Evolutionary conservation across 2,329 filamentous ascomycete genomes (phyloP).

Genomic region (Pseudogymnoascus verrucosus): DNA sequence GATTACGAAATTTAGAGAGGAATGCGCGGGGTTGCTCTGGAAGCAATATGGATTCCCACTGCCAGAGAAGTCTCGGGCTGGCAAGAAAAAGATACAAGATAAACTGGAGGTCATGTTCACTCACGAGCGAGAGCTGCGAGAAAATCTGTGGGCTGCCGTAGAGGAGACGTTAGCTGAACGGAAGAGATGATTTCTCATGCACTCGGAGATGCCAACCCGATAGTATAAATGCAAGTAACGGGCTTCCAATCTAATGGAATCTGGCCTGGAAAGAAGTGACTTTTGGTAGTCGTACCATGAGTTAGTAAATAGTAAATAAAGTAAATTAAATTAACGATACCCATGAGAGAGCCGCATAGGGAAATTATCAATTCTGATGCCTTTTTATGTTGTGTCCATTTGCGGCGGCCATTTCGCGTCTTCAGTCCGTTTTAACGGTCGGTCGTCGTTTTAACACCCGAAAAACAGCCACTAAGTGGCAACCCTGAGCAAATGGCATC

Average conservation of each 20-base stretch:
- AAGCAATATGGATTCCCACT: constrained; percentile 31
- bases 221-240: neutral
- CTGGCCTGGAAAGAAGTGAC: neutral
- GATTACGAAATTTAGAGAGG: constrained; percentile 55
- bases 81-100: constrained; percentile 47
- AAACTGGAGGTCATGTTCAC: constrained; percentile 51
- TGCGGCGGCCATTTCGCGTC: neutral
- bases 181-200: neutral
- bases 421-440: neutral
- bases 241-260: neutral
- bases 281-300: neutral
- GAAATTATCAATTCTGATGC: neutral
- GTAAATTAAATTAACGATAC: neutral
- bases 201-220: constrained; percentile 5
- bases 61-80: constrained; percentile 36
- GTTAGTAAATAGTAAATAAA: constrained; percentile 1
- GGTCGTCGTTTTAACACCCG: neutral
- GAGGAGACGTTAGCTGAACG: constrained; percentile 32
- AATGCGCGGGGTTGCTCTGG: constrained; percentile 44
- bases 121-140: constrained; percentile 50
- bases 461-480: constrained; percentile 1
- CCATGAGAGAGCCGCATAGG: neutral
- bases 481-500: constrained; percentile 7
- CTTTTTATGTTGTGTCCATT: neutral
- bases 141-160: constrained; percentile 54